These are phyloP conservation scores for Anthracocystis walkeri DNA, from an alignment of 1,284 basidiomycete species.

Conservation along the genomic window DNA sequence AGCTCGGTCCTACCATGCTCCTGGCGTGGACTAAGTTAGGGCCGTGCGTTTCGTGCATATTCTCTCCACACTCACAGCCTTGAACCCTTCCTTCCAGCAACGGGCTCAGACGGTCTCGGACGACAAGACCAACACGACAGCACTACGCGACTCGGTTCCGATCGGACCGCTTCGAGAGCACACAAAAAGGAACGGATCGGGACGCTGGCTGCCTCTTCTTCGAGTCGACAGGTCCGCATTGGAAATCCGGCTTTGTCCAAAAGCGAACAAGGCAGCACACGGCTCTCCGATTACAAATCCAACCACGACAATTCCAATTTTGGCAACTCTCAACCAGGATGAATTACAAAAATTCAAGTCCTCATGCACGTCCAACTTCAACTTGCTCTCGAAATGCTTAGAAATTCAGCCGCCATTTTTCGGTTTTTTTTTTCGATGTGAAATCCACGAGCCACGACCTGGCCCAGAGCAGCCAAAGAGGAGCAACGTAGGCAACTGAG, in stretches of 20 bases:
- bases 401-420: slow-evolving; percentile 25
- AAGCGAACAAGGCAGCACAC: slow-evolving; percentile 15
- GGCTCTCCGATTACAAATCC: slow-evolving; percentile 34
- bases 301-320: not conserved
- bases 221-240: slow-evolving; percentile 17
- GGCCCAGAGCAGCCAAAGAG: slow-evolving; percentile 3
- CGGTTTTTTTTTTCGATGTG: not conserved
- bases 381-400: slow-evolving; percentile 1
- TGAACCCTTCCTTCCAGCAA: slow-evolving; percentile 13
- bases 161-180: not conserved
- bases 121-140: slow-evolving; percentile 7
- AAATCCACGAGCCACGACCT: slow-evolving; percentile 5
- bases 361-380: slow-evolving; percentile 7
- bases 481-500: slow-evolving; percentile 1
- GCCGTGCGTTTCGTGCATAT: slow-evolving; percentile 16
- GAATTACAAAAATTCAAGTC: not conserved
- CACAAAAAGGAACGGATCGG: slow-evolving; percentile 30
- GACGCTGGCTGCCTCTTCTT: not conserved
- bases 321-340: not conserved
- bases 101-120: slow-evolving; percentile 17
- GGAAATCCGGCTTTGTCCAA: slow-evolving; percentile 5
- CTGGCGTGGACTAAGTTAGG: not conserved
- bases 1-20: not conserved
- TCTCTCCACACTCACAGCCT: slow-evolving; percentile 11
- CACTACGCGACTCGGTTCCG: slow-evolving; percentile 22